Evolutionary conservation across 2,329 filamentous ascomycete species (phyloP), one percentile per base, ranked within the genome.

Genomic region (Hortaea sp.): DNA sequence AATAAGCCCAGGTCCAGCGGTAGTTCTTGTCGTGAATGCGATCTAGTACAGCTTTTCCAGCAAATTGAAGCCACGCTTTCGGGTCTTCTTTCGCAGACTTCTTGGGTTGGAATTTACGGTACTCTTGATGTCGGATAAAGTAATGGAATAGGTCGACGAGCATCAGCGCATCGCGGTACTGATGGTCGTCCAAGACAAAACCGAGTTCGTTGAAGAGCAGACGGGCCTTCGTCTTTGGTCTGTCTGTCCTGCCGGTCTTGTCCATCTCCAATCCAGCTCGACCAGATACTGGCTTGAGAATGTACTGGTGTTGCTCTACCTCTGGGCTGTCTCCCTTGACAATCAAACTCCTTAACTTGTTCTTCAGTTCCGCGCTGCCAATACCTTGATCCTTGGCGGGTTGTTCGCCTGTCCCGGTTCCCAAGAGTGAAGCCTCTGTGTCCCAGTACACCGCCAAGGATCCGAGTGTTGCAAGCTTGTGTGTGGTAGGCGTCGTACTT

Each of bases 111-210:
- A 88, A 74, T 57, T 84, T 90, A 63, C 94, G 94, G 71, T 97
- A 95, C 64, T 99, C 90, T 64, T 97, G 92, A 55, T 98, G 92
- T 30, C 90, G 83, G 57, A 95, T 85, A 65, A 97, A 98, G 68
- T 95, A 97, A 66, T 98, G 92, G 71, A 99, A 98, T 2, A 97
- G 74, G 63, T 99, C 92, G 1, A 97, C 85, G 72, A 99, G 85
- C 92, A 98, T 98, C 48, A 99, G 70, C 5, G 84, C 88, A 68
- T 99, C 92, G 29, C 94, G 85, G 63, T 99, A 99, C 64, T 99
- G 92, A 54, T 95, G 81, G 54, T 98, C 90, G 56, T 99, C 94
- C 30, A 99, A 76, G n/a, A 97, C 86, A 53, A 99, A 83, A 43
- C 94, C 92, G 48, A 99, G 89, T 62, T 99, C 94, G 61, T 99